phyloP scores from a whole-genome alignment of 2,329 filamentous ascomycete species.

The Epicoccum sorghinum region DNA sequence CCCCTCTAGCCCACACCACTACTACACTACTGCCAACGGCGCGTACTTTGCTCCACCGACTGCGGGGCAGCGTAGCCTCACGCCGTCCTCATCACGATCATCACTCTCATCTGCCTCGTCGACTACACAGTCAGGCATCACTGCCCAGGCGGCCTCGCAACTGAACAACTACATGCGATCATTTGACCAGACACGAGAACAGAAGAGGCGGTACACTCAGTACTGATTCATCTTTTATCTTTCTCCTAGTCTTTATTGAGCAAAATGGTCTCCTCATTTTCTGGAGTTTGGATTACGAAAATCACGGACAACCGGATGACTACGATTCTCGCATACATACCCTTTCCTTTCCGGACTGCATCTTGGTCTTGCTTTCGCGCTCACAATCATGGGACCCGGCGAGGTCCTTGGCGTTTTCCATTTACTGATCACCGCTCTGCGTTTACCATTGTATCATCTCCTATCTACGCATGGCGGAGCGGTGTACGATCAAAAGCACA shows the following conservation, averaged over 20 bases:
- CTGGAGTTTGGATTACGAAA: slow-evolving; percentile 29
- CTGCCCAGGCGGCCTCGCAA: slow-evolving; percentile 78
- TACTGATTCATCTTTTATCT: slow-evolving; percentile 23
- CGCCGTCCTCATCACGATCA: slow-evolving; percentile 76
- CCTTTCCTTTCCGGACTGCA: slow-evolving; percentile 31
- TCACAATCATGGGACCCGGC: slow-evolving; percentile 14
- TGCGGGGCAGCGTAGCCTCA: slow-evolving; percentile 47
- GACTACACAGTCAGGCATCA: slow-evolving; percentile 61
- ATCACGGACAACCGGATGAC: slow-evolving; percentile 21
- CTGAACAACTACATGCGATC: slow-evolving; percentile 85
- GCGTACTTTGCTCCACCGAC: slow-evolving; percentile 47
- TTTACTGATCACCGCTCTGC: slow-evolving; percentile 21
- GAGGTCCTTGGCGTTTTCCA: slow-evolving; percentile 11
- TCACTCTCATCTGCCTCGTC: slow-evolving; percentile 78
- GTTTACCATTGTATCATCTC: slow-evolving; percentile 32
- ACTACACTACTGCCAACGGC: slow-evolving; percentile 42
- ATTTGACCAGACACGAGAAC: slow-evolving; percentile 80
- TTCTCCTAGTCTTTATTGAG: slow-evolving; percentile 8
- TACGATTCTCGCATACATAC: slow-evolving; percentile 19
- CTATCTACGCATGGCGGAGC: slow-evolving; percentile 24
- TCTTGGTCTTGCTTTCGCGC: slow-evolving; percentile 15
- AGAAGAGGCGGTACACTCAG: slow-evolving; percentile 50
- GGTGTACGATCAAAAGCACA: slow-evolving; percentile 43
- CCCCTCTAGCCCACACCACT: slow-evolving; percentile 53
- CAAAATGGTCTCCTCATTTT: slow-evolving; percentile 13